Percentiles rank a stretch among this genome's conserved stretches.
Evolutionary conservation across 192 early-diverging fungal genomes (phyloP).

Genomic region (Coemansia sp.): DNA sequence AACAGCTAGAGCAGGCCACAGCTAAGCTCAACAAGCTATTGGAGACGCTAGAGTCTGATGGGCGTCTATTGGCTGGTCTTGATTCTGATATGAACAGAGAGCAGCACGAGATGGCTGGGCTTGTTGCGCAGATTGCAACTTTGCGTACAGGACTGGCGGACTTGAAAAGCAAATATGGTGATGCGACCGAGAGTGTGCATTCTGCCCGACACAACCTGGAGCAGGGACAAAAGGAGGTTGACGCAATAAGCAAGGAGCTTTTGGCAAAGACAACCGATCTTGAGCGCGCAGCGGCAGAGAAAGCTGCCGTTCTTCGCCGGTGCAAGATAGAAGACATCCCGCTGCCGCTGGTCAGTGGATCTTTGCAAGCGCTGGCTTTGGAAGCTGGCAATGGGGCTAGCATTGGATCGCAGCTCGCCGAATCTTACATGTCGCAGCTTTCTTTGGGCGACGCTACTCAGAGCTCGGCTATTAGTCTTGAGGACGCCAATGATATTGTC

Average conservation of each 20-base stretch:
- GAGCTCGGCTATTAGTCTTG: conserved; percentile 24
- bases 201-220: conserved; percentile 70
- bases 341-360: conserved; percentile 75
- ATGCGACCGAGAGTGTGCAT: conserved; percentile 60
- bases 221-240: conserved; percentile 61
- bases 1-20: conserved; percentile 64
- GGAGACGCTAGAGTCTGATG: conserved; percentile 51
- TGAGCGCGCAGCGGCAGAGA: conserved; percentile 77
- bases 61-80: conserved; percentile 31
- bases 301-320: conserved; percentile 74
- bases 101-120: conserved; percentile 52
- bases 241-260: conserved; percentile 46
- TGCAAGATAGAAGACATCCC: conserved; percentile 96
- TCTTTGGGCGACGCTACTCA: conserved; percentile 51
- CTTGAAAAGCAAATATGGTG: conserved; percentile 57
- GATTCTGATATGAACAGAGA: conserved; percentile 53
- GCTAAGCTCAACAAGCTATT: conserved; percentile 64
- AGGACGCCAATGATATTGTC: conserved; percentile 32
- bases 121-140: conserved; percentile 47
- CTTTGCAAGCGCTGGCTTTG: conserved; percentile 74
- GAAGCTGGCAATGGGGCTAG: conserved; percentile 57
- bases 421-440: conserved; percentile 46
- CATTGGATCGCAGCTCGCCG: conserved; percentile 33
- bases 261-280: conserved; percentile 58
- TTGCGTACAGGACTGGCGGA: conserved; percentile 57